Base-by-base conservation (phyloP, 805 yeast genomes). In the Hanseniaspora opuntiae region DNA sequence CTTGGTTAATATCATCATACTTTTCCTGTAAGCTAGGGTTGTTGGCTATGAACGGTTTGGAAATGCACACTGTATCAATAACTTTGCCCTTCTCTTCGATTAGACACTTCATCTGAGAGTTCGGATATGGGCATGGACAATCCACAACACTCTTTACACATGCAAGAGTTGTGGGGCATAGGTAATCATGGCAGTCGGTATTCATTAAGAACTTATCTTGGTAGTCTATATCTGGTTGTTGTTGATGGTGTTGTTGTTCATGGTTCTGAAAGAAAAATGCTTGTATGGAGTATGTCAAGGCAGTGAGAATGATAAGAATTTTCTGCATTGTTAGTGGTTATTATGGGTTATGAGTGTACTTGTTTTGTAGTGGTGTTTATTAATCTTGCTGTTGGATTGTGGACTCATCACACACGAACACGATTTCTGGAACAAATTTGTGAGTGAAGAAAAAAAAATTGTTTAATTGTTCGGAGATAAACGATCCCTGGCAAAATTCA, bases 91-190 rank as follows among this genome's bases (percentile, higher is more conserved):
- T 74, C 57, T 78, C 81, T 0, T 96, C 95, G 40, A 86, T 69
- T 2, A 75, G 63, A 66, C 98, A 93, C 62, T 86, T 84, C 56
- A 85, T 62, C 64, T 90, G 96, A 0, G 94, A 81, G 55, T 80
- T 78, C 1, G 96, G 93, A 63, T 79, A 90, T 2, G 86, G 87
- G 65, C 98, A 93, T 1, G 97, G 96, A 65, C 98, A 93, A 50
- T 82, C 84, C 8, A 73, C 59, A 0, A 86, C 78, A 1, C 67
- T 61, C 1, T 74, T 72, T 0, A 86, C 98, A 69, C 98, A 93
- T 10, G 72, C 72, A 40, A 81, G 71, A 0, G 97, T 86, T 59
- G 82, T 95, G 3, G 86, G 86, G 63, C 98, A 93, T 36, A 90
- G 67, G 64, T 82, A 90, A 6, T 71, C 70, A 10, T 68, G 66